These are phyloP conservation scores for Saccharomycopsis lassenensis DNA, from an alignment of 805 yeast species.

Conservation along the genomic window DNA sequence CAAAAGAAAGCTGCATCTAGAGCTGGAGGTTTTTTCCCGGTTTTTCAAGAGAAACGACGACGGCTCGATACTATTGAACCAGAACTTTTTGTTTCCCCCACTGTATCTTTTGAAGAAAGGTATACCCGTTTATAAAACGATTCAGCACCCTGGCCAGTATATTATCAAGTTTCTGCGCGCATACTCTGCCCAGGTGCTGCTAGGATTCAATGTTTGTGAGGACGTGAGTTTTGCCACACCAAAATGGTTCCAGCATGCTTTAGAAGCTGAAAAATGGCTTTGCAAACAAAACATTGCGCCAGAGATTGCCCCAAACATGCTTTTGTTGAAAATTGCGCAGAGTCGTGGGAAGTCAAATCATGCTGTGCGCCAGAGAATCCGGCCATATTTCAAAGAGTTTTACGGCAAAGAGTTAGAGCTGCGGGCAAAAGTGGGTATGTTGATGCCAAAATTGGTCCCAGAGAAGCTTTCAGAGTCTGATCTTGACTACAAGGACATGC, in stretches of 20 bases:
- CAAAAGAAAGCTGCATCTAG: slow-evolving; percentile 14
- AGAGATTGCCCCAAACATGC: slow-evolving; percentile 37
- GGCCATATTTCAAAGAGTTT: slow-evolving; percentile 26
- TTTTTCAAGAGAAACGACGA: slow-evolving; percentile 11
- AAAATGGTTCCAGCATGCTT: slow-evolving; percentile 42
- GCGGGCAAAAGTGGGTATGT: slow-evolving; percentile 29
- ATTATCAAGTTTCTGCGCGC: slow-evolving; percentile 47
- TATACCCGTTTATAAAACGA: slow-evolving; percentile 34
- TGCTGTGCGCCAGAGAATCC: slow-evolving; percentile 26
- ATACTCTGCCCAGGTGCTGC: slow-evolving; percentile 39
- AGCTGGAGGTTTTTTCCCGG: slow-evolving; percentile 7
- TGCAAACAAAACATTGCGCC: slow-evolving; percentile 38
- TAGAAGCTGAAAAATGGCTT: slow-evolving; percentile 43
- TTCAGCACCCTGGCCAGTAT: slow-evolving; percentile 55
- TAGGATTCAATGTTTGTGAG: slow-evolving; percentile 49
- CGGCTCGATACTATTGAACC: slow-evolving; percentile 23
- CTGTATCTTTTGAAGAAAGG: slow-evolving; percentile 35
- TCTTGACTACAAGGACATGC: slow-evolving; percentile 26
- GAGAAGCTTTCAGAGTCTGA: slow-evolving; percentile 23
- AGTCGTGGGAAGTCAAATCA: slow-evolving; percentile 27
- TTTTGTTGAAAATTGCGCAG: slow-evolving; percentile 37
- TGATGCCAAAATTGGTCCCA: slow-evolving; percentile 21
- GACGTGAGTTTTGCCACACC: slow-evolving; percentile 44
- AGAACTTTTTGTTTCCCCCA: slow-evolving; percentile 42
- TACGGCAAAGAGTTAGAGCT: slow-evolving; percentile 32